Conservation (phyloP, 2,329 filamentous ascomycete species). For the Lachnellula hyalina region DNA sequence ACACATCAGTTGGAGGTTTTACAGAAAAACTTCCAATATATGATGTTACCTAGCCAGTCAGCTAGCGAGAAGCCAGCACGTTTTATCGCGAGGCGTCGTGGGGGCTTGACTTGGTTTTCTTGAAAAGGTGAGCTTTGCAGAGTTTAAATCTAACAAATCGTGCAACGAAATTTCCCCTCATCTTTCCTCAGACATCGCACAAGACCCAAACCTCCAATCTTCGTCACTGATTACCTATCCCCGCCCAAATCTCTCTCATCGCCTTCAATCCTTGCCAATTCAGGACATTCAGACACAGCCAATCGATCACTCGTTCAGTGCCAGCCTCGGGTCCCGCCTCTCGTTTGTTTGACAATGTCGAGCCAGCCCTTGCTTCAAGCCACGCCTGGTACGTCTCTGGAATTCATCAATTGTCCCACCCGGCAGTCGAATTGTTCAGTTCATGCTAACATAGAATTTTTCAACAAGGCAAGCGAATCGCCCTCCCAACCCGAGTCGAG, state of each 20-base stretch:
- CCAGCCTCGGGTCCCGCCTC: not conserved
- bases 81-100: not conserved
- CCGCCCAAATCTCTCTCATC: not conserved
- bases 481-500: constrained; percentile 94
- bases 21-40: no score
- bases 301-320: constrained; percentile 6
- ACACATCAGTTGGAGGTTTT: no score
- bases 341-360: constrained; percentile 59
- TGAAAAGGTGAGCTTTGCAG: not conserved
- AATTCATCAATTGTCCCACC: not conserved
- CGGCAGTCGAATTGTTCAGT: not conserved
- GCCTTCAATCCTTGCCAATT: not conserved
- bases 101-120: no score
- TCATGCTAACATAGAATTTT: constrained; percentile 7
- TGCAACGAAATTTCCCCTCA: not conserved
- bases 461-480: constrained; percentile 84
- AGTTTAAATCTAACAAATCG: not conserved
- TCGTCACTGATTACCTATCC: not conserved
- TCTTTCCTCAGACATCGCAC: not conserved
- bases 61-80: not conserved
- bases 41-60: no score
- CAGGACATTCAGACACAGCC: not conserved
- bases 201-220: not conserved
- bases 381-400: constrained; percentile 65
- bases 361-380: constrained; percentile 94